Base-by-base conservation (phyloP, 805 yeast genomes). In the Saccharomycopsis sp. region DNA sequence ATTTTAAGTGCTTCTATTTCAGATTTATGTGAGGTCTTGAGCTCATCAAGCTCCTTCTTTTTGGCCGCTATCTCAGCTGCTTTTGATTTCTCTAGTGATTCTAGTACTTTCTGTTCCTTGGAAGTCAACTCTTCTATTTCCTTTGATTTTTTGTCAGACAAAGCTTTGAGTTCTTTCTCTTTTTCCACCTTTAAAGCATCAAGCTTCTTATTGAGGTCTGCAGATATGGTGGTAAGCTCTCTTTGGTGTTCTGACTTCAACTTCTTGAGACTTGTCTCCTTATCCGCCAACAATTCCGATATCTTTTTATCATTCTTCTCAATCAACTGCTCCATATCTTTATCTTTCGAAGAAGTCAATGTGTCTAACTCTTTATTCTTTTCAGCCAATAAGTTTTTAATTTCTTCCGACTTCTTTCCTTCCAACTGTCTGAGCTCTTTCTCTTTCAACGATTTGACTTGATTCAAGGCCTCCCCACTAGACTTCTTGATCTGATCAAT, bases 191-290 rank as follows among this genome's bases (percentile, higher is more conserved):
- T 44, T 4, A 44, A 12, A 16, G 4, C 48, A 16, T 44, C 12
- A 44, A 44, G 48, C 21, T 44, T 44, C 21, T 44, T 18, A 12
- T 12, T 44, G 21, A 44, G 18, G 7, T 44, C 48, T 16, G 48
- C 48, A 44, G 51, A 18, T 51, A 58, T 29, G 66, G 65, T 15
- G 62, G 59, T 1, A 62, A 15, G 20, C 8, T 16, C 20, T 34
- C 21, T 24, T 24, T 50, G n/a, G 12, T 41, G 15, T 50, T 46
- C 21, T 8, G 16, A 5, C 48, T 54, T 24, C 47, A 50, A 47
- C 9, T 47, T 46, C 15, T 34, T 14, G n/a, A 50, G 20, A 24
- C 23, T 34, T 16, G 54, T 54, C 24, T 56, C 55, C 14, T 55
- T 50, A 18, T 56, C 46, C n/a, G 40, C 18, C 4, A 41, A 7